Conservation (phyloP, 2,329 filamentous ascomycete species). For the Alternaria incomplexa region DNA sequence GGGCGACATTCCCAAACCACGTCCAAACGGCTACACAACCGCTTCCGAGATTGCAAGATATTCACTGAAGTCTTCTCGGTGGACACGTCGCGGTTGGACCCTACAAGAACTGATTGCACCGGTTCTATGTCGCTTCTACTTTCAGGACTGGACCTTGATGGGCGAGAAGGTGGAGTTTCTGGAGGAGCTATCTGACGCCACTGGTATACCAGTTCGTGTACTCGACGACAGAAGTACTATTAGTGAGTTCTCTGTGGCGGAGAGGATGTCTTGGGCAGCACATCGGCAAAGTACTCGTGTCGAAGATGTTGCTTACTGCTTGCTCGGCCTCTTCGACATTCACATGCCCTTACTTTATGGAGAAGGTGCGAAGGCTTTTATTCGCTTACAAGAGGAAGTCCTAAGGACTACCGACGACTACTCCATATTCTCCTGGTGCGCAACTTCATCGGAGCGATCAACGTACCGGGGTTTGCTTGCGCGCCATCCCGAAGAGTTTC, state of each 20-base stretch:
- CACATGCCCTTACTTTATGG: constrained; percentile 40
- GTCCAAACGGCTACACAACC: constrained; percentile 3
- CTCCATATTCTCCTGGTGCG: constrained; percentile 35
- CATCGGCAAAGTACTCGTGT: constrained; percentile 32
- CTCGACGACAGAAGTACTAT: constrained; percentile 23
- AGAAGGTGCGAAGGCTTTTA: constrained; percentile 37
- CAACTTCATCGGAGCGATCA: constrained; percentile 15
- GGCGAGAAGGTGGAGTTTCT: constrained; percentile 35
- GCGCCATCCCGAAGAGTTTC: constrained; percentile 30
- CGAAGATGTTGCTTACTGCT: constrained; percentile 39
- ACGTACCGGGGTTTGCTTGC: constrained; percentile 34
- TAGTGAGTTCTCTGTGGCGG: constrained; percentile 29
- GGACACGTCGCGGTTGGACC: constrained; percentile 39
- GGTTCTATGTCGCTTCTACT: constrained; percentile 30
- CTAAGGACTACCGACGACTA: constrained; percentile 37
- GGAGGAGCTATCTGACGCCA: constrained; percentile 29
- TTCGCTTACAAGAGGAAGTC: constrained; percentile 36
- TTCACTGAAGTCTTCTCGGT: constrained; percentile 27
- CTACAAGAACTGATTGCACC: constrained; percentile 40
- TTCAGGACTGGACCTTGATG: constrained; percentile 31
- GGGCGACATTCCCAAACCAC: constrained; percentile 17
- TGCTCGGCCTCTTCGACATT: constrained; percentile 42
- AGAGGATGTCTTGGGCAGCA: constrained; percentile 40
- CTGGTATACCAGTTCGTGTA: constrained; percentile 31
- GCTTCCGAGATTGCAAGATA: constrained; percentile 20